These are phyloP conservation scores for Haplosporangium sp. DNA, from an alignment of 371 early-diverging fungal species.

Conservation along the genomic window DNA sequence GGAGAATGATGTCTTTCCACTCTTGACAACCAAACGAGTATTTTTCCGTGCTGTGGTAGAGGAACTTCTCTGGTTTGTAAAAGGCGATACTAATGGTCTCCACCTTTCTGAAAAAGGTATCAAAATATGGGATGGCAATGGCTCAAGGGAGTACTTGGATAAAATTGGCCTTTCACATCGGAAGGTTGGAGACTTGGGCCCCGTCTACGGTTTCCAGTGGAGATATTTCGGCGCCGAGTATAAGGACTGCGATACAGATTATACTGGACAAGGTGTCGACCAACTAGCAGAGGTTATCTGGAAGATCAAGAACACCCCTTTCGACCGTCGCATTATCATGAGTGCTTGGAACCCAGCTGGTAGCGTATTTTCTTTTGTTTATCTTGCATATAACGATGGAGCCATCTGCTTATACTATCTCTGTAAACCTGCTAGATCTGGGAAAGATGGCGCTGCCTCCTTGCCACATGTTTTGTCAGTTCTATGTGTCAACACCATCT, in stretches of 20 bases:
- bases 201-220: constrained; percentile 99
- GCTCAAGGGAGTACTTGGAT: constrained; percentile 93
- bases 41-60: constrained; percentile 94
- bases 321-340: constrained; percentile 94
- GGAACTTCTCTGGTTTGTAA: constrained; percentile 98
- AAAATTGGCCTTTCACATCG: constrained; percentile 83
- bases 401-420: neutral
- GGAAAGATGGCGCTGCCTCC: constrained; percentile 95
- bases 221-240: constrained; percentile 99
- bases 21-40: constrained; percentile 98
- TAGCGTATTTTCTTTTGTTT: constrained; percentile 28
- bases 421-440: constrained; percentile 60
- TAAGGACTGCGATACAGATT: constrained; percentile 87
- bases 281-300: constrained; percentile 95
- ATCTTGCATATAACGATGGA: neutral
- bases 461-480: constrained; percentile 97
- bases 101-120: constrained; percentile 87
- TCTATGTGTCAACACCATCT: constrained; percentile 83
- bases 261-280: constrained; percentile 96
- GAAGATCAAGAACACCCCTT: constrained; percentile 86
- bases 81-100: constrained; percentile 92
- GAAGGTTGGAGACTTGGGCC: constrained; percentile 96
- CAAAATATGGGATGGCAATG: constrained; percentile 99
- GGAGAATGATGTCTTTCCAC: constrained; percentile 83
- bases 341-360: constrained; percentile 99